Base-by-base conservation (phyloP, 2,329 filamentous ascomycete genomes). In the Aspergillus transmontanensis region DNA sequence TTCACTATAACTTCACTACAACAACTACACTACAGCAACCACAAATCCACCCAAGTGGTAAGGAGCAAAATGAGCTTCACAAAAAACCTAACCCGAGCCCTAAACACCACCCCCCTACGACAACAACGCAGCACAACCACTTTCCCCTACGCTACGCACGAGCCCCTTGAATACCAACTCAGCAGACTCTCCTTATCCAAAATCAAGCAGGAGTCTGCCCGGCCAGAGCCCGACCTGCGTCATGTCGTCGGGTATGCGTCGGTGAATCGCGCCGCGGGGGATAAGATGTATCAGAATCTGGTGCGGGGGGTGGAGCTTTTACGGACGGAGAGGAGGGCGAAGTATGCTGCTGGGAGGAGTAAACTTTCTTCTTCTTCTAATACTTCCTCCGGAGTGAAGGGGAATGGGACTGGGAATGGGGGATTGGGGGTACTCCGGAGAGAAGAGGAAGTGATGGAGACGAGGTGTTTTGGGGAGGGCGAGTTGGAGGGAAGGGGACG, bases 201-300 rank as follows among this genome's bases (percentile, higher is more conserved):
- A 39, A 55, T 55, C 32, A 55, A 55, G 12, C 51, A 55, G 6
- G 51, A 55, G 51, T 36, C 51, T 7, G n/a, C 34, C 5, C 51
- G 51, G 2, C 51, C 51, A 19, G 51, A 55, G 32, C 51, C 51
- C 0, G 51, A 55, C 21, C 51, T 55, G 32, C 51, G 51, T 7
- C 51, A 55, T 26, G 51, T 55, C 2, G 51, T 55, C 11, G 51
- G 51, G n/a, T 55, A 39, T 23, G 51, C 51, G n/a, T 55, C 51
- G 4, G 51, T 55, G n/a, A 55, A 55, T 19, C 51, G 51, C 14
- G 51, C 34, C 1, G 51, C 26, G 32, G 51, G 51, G 16, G 51
- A 55, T 39, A 55, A 36, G 51, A 55, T 55, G 51, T 55, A 55
- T 19, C 51, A 55, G 51, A 39, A 55, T n/a, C 16, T 55, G 32